Base-by-base conservation (phyloP, 371 early-diverging fungal species). In the Mucor racemosus region DNA sequence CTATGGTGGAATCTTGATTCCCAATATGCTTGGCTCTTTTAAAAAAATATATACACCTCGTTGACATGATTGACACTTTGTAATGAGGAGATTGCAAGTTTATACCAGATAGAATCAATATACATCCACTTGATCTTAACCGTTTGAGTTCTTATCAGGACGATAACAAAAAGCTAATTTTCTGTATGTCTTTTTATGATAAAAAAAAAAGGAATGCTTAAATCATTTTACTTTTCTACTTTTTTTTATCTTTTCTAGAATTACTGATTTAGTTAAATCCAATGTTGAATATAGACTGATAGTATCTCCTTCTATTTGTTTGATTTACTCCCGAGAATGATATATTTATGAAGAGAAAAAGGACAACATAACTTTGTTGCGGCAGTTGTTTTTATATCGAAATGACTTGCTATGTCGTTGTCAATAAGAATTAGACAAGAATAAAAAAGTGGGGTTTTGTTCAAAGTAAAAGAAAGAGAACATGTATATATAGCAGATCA, bases 1-100 rank as follows among this genome's bases (percentile, higher is more conserved):
- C n/a, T n/a, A n/a, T n/a, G n/a, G n/a, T n/a, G n/a, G n/a, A n/a
- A n/a, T n/a, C n/a, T n/a, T n/a, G n/a, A n/a, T n/a, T n/a, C n/a
- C n/a, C n/a, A n/a, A n/a, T n/a, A n/a, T n/a, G n/a, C n/a, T n/a
- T n/a, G n/a, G n/a, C n/a, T n/a, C n/a, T n/a, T n/a, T n/a, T n/a
- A n/a, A n/a, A n/a, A n/a, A n/a, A n/a, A n/a, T n/a, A n/a, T n/a
- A n/a, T n/a, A n/a, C n/a, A 92, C 87, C 65, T 92, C 92, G 75
- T 95, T 95, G 36, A 95, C 96, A 61, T 87, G 84, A 62, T 89
- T 89, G 58, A 95, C 91, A 21, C 81, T 87, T 71, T 90, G 88
- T 74, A 94, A 94, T 87, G 90, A 75, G 31, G 14, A 26, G 26
- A 35, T 44, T 38, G 14, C 5, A 41, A 14, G 10, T 21, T 8